These are phyloP conservation scores for Coniochaeta pulveracea DNA, from an alignment of 2,329 filamentous ascomycete species.

Conservation along the genomic window DNA sequence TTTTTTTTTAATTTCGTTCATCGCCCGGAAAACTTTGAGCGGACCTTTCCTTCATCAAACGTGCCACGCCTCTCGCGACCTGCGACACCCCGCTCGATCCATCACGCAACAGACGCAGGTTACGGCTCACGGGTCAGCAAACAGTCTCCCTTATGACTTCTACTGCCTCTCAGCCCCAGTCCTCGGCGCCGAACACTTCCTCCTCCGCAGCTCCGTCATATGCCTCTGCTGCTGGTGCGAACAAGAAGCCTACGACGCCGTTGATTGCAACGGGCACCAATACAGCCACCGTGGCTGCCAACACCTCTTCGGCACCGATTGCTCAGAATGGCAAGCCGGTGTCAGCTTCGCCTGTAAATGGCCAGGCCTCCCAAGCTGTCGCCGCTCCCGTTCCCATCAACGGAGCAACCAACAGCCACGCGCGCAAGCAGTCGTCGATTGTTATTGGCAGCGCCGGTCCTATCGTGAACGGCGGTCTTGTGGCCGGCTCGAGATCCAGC, in stretches of 20 bases:
- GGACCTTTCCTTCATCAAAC: background rate
- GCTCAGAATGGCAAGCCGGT: slow-evolving; percentile 52
- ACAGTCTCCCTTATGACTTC: slow-evolving; percentile 45
- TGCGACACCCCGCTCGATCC: slow-evolving; percentile 7
- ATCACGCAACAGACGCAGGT: slow-evolving; percentile 7
- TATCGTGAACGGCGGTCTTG: slow-evolving; percentile 61
- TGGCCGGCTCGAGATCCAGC: slow-evolving; percentile 52
- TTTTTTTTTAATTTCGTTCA: slow-evolving; percentile 8
- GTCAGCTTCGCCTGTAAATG: slow-evolving; percentile 73
- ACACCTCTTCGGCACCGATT: slow-evolving; percentile 31
- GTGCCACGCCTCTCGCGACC: background rate
- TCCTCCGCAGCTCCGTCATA: slow-evolving; percentile 51
- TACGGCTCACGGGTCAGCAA: slow-evolving; percentile 17
- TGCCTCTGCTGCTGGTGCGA: slow-evolving; percentile 54
- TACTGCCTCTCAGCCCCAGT: slow-evolving; percentile 41
- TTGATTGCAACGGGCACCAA: slow-evolving; percentile 48
- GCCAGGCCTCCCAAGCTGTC: slow-evolving; percentile 61
- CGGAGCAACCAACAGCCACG: slow-evolving; percentile 61
- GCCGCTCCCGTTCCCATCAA: slow-evolving; percentile 49
- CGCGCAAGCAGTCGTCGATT: slow-evolving; percentile 79
- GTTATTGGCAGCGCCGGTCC: slow-evolving; percentile 77
- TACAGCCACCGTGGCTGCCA: slow-evolving; percentile 39
- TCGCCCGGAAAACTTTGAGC: background rate
- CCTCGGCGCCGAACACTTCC: slow-evolving; percentile 43
- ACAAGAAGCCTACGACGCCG: slow-evolving; percentile 52